Evolutionary conservation across 805 yeast species (phyloP), one percentile per base, ranked within the genome.

Genomic region (Saturnispora gosingensis): DNA sequence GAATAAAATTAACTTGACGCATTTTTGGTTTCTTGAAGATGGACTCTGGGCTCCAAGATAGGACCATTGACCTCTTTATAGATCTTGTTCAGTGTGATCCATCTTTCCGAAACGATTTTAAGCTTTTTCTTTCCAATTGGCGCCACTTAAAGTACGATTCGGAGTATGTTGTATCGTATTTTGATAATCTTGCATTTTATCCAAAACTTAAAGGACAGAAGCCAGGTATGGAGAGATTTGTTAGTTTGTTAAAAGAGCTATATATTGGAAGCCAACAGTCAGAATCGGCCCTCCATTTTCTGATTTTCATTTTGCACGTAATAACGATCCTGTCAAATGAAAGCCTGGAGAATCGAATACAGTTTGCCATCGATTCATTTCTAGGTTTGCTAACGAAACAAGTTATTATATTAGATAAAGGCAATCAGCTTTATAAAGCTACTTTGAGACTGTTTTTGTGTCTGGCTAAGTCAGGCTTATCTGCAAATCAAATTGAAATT

Each of bases 41-140:
- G 43, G 39, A 47, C n/a, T 42, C 42, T 22, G 46, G 22, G 18
- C 16, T 10, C 34, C 15, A 32, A 15, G 42, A 38, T 18, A 38
- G 15, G 13, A 18, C 24, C 11, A 18, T 38, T 15, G 35, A 42
- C 32, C 18, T 24, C 15, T 9, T 35, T 3, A 32, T 42, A 30
- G 39, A 22, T 4, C 32, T 30, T 30, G 5, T 48, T 15, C 13
- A 20, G 4, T 8, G 25, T n/a, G 45, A 42, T 13, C 34, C 8
- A 11, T 20, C 15, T 32, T 30, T 16, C 18, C 30, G 30, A n/a
- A 22, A 45, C 9, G 52, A 49, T 11, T 20, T 56, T 4, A 10
- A 27, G 13, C 6, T 22, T 9, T 58, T 58, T 20, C n/a, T 58
- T 27, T 32, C 42, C 38, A 54, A 51, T 28, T 58, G 61, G 61